Percentiles rank a stretch among this genome's conserved stretches.
Evolutionary conservation across 768 basidiomycete genomes (phyloP).

Genomic region (Boletus tomentosulus): DNA sequence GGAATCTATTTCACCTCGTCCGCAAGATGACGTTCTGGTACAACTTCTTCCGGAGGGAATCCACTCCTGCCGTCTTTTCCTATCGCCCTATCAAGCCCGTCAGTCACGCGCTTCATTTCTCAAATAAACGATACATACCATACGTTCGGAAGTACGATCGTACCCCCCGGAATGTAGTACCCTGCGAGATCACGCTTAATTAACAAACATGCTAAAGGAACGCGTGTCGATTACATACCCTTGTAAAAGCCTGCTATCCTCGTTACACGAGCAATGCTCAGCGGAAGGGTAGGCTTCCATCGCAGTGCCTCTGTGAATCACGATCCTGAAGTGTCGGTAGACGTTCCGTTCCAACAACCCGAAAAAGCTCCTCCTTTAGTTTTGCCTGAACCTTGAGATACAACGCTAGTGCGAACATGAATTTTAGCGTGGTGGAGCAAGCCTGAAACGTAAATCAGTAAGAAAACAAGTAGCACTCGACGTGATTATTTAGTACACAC

Average conservation of each 20-base stretch:
- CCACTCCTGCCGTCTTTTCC: conserved; percentile 16
- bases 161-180: conserved; percentile 10
- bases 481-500: too few species aligned
- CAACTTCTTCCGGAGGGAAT: conserved; percentile 12
- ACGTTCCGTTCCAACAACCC: conserved; percentile 42
- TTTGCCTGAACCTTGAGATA: conserved; percentile 44
- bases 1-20: conserved; percentile 8
- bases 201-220: neutral
- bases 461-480: neutral
- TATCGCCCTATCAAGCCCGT: conserved; percentile 8
- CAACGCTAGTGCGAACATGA: conserved; percentile 14
- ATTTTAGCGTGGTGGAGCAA: conserved; percentile 15
- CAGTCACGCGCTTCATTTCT: neutral
- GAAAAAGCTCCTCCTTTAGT: conserved; percentile 30
- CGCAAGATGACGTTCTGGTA: conserved; percentile 11
- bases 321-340: conserved; percentile 35
- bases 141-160: too few species aligned
- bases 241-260: conserved; percentile 8
- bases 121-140: neutral
- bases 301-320: conserved; percentile 28
- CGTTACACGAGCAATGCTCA: conserved; percentile 14
- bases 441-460: conserved; percentile 1
- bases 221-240: neutral
- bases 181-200: neutral
- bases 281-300: conserved; percentile 4